phyloP scores from a whole-genome alignment of 257 asterid species.

The Forsythia viridissima region DNA sequence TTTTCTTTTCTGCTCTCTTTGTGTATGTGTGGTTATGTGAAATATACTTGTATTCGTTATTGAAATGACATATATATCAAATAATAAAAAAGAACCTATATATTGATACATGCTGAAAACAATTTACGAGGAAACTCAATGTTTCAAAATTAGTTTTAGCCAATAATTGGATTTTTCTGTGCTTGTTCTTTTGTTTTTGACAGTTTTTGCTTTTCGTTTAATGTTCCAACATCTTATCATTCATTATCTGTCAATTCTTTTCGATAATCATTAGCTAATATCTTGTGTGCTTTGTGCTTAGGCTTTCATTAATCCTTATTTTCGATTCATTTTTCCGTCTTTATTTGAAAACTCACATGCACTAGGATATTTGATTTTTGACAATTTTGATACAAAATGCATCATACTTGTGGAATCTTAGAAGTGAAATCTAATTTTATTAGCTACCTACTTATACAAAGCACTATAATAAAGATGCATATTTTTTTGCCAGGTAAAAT shows the following conservation, averaged over 20 bases:
- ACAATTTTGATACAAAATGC: neutral
- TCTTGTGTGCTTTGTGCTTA: neutral
- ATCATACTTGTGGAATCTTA: neutral
- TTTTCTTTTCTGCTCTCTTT: neutral
- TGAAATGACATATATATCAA: neutral
- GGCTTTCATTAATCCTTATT: neutral
- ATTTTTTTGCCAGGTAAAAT: neutral
- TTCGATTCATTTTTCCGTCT: neutral
- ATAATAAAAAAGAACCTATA: neutral
- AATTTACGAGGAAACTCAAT: constrained; percentile 23
- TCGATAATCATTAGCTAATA: neutral
- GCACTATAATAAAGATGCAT: neutral
- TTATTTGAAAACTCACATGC: neutral
- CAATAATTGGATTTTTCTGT: neutral
- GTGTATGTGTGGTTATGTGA: neutral
- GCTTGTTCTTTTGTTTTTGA: neutral
- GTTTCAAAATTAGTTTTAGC: constrained; percentile 13
- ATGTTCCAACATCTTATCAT: neutral
- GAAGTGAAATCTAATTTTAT: neutral
- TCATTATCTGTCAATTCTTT: neutral
- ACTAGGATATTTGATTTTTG: neutral
- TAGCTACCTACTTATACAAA: neutral
- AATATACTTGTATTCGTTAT: neutral
- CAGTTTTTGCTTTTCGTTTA: constrained; percentile 6
- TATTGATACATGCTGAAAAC: constrained; percentile 5